These are phyloP conservation scores for Byssothecium circinans DNA, from an alignment of 2,329 filamentous ascomycete species.

Conservation along the genomic window DNA sequence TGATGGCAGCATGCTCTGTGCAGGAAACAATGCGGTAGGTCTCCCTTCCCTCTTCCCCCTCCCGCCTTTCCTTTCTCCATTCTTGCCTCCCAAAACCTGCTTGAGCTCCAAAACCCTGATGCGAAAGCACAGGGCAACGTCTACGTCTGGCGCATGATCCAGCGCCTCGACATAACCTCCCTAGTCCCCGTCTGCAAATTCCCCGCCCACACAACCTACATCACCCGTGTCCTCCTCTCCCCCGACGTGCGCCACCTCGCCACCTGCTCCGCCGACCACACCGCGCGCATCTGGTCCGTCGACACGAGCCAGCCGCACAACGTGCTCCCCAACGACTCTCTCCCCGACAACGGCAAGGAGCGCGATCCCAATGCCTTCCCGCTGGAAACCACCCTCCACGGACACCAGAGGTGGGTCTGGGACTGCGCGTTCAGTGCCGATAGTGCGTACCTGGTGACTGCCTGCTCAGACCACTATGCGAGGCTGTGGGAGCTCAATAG, in stretches of 20 bases:
- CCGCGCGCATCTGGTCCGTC: slow-evolving; percentile 95
- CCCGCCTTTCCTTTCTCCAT: background rate
- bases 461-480: slow-evolving; percentile 91
- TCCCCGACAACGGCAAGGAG: slow-evolving; percentile 39
- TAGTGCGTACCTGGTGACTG: slow-evolving; percentile 88
- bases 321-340: slow-evolving; percentile 32
- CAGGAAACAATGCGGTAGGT: slow-evolving; percentile 81
- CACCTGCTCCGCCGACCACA: slow-evolving; percentile 91
- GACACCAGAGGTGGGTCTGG: slow-evolving; percentile 96
- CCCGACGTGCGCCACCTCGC: slow-evolving; percentile 93
- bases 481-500: slow-evolving; percentile 85
- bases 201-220: slow-evolving; percentile 87
- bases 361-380: slow-evolving; percentile 64
- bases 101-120: too few relatives aligned
- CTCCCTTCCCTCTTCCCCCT: background rate
- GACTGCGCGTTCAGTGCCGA: slow-evolving; percentile 95
- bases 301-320: slow-evolving; percentile 53
- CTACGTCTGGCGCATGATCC: slow-evolving; percentile 93
- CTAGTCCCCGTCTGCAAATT: slow-evolving; percentile 87
- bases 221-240: slow-evolving; percentile 86
- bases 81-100: too few relatives aligned
- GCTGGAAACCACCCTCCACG: slow-evolving; percentile 82
- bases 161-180: slow-evolving; percentile 78
- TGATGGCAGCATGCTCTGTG: slow-evolving; percentile 88
- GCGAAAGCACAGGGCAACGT: slow-evolving; percentile 74